Evolutionary conservation across 345 rosid species (phyloP).

Genomic region (Gynandropsis gynandra): DNA sequence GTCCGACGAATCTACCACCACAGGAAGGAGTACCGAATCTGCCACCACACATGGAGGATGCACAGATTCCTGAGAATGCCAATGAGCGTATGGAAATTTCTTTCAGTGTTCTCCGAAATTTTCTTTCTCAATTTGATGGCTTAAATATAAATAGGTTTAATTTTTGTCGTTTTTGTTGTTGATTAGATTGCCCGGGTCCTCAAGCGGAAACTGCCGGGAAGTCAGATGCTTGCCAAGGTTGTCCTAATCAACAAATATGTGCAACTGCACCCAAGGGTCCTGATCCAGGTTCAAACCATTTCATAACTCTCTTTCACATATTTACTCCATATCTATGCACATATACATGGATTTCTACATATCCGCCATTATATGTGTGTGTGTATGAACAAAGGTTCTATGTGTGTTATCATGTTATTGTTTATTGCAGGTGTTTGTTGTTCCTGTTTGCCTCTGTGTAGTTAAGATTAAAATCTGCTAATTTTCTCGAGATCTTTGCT

Average conservation of each 20-base stretch:
- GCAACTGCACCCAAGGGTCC: slow-evolving; percentile 96
- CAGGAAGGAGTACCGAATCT: too few relatives aligned
- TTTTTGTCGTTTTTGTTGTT: slow-evolving; percentile 4
- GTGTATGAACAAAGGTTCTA: too few relatives aligned
- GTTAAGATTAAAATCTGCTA: too few relatives aligned
- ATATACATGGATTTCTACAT: neutral
- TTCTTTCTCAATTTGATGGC: slow-evolving; percentile 2
- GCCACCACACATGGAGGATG: slow-evolving; percentile 29
- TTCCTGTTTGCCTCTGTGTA: too few relatives aligned
- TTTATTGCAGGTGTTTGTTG: too few relatives aligned
- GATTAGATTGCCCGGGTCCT: slow-evolving; percentile 78
- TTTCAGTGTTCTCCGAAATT: neutral
- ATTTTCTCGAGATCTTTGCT: too few relatives aligned
- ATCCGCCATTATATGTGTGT: too few relatives aligned
- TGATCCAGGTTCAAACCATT: slow-evolving; percentile 64
- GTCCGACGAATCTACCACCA: too few relatives aligned
- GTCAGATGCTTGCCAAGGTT: slow-evolving; percentile 74
- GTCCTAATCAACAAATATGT: slow-evolving; percentile 88
- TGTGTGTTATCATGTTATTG: too few relatives aligned
- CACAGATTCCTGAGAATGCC: slow-evolving; percentile 28
- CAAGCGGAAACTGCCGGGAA: slow-evolving; percentile 71
- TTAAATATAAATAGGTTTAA: slow-evolving; percentile 6
- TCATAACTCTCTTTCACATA: neutral
- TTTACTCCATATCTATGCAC: neutral
- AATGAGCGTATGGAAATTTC: slow-evolving; percentile 22